Conservation (phyloP, 1,284 basidiomycete genomes). For the Rhizopogon parksii region DNA sequence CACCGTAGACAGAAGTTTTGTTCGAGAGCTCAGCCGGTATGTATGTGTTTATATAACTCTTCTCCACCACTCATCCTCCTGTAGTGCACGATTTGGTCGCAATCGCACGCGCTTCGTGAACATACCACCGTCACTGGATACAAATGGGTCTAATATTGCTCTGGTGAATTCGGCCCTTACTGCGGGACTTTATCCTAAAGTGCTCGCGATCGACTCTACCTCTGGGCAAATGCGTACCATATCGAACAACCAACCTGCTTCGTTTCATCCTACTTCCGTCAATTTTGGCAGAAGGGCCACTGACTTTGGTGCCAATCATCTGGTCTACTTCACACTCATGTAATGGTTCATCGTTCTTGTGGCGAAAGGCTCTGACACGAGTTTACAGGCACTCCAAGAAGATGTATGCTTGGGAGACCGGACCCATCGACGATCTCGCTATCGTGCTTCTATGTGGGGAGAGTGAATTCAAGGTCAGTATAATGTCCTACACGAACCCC, state of each 20-base stretch:
- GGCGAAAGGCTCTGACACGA: slow-evolving; percentile 9
- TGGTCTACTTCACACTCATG: slow-evolving; percentile 90
- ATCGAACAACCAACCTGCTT: slow-evolving; percentile 77
- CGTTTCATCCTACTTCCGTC: slow-evolving; percentile 91
- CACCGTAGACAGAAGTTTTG: slow-evolving; percentile 56
- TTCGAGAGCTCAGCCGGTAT: slow-evolving; percentile 69
- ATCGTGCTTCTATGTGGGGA: slow-evolving; percentile 89
- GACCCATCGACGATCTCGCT: slow-evolving; percentile 81
- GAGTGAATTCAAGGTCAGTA: slow-evolving; percentile 75
- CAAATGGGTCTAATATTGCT: slow-evolving; percentile 57
- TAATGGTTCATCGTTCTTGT: slow-evolving; percentile 26
- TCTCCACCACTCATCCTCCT: slow-evolving; percentile 1
- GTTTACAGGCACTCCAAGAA: slow-evolving; percentile 77
- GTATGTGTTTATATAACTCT: slow-evolving; percentile 11
- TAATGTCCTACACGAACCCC: neutral
- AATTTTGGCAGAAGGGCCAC: slow-evolving; percentile 68
- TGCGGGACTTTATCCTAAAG: slow-evolving; percentile 89
- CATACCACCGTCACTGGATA: slow-evolving; percentile 69
- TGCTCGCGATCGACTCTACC: slow-evolving; percentile 64
- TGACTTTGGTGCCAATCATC: slow-evolving; percentile 71
- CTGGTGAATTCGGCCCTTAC: slow-evolving; percentile 80
- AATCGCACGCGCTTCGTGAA: slow-evolving; percentile 71
- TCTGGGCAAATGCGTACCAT: slow-evolving; percentile 70
- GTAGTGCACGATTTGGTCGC: slow-evolving; percentile 70
- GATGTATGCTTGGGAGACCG: slow-evolving; percentile 96